Percentiles rank a stretch among this genome's conserved stretches.
Evolutionary conservation across 1,139 yeast species (phyloP).

Genomic region (Sugiyamaella japonica): DNA sequence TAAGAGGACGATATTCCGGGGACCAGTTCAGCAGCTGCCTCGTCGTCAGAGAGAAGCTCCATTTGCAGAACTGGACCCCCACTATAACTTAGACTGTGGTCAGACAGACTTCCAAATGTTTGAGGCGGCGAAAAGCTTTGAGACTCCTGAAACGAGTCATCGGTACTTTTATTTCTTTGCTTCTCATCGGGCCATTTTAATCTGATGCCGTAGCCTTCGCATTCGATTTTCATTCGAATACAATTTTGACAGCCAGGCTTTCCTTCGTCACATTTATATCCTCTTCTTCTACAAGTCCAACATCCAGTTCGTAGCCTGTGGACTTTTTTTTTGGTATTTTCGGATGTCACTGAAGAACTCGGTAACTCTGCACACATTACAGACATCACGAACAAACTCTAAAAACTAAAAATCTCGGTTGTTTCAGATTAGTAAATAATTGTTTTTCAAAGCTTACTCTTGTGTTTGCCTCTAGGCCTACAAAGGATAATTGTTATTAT

Average conservation of each 20-base stretch:
- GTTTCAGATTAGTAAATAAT: neutral
- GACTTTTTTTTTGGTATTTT: slow-evolving; percentile 29
- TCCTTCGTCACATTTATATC: slow-evolving; percentile 82
- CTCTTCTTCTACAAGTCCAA: slow-evolving; percentile 72
- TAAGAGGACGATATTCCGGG: slow-evolving; percentile 18
- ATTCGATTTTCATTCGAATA: slow-evolving; percentile 26
- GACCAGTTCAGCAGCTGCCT: slow-evolving; percentile 15
- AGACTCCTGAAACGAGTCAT: neutral
- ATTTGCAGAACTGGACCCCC: slow-evolving; percentile 6
- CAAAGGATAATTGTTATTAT: neutral
- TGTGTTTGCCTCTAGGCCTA: neutral
- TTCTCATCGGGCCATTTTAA: slow-evolving; percentile 34
- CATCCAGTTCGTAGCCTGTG: slow-evolving; percentile 50
- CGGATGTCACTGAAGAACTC: slow-evolving; percentile 5
- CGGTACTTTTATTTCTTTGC: slow-evolving; percentile 15
- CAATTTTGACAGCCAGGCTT: slow-evolving; percentile 49
- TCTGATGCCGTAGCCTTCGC: slow-evolving; percentile 36
- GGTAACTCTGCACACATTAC: slow-evolving; percentile 17
- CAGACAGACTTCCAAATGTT: neutral
- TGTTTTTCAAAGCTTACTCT: neutral
- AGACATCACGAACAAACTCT: slow-evolving; percentile 14
- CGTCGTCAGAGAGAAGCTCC: slow-evolving; percentile 10
- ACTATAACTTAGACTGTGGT: neutral
- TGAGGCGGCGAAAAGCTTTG: slow-evolving; percentile 3
- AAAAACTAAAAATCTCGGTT: neutral